These are phyloP conservation scores for Diaporthe humulicola DNA, from an alignment of 2,329 filamentous ascomycete species.

Conservation along the genomic window DNA sequence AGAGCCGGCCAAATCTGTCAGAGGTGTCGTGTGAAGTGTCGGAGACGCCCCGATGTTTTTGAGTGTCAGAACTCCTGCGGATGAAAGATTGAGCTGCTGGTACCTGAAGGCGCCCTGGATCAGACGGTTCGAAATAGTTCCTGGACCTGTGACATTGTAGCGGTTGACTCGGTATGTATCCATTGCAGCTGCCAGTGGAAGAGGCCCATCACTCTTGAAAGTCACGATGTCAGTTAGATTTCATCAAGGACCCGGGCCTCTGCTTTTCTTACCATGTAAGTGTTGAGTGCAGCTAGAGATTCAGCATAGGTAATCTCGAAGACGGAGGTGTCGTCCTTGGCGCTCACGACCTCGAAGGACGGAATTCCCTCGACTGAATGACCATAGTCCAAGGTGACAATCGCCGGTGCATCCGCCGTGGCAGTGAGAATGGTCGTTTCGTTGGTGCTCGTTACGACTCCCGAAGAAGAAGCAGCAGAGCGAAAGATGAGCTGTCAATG, in stretches of 20 bases:
- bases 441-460: background rate
- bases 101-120: background rate
- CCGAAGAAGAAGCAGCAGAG: background rate
- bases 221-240: background rate
- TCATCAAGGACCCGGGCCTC: fast-evolving
- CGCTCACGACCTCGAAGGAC: background rate
- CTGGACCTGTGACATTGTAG: background rate
- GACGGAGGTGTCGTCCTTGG: background rate
- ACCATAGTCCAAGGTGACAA: background rate
- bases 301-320: background rate
- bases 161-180: slow-evolving; percentile 9
- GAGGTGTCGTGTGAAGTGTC: background rate
- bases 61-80: background rate
- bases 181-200: background rate
- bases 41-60: background rate
- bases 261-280: background rate
- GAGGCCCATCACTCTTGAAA: background rate
- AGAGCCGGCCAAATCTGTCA: background rate
- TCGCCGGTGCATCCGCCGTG: background rate
- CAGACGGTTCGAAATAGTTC: background rate
- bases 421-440: background rate
- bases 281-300: background rate
- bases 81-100: background rate
- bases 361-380: background rate
- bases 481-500: background rate